Conservation (phyloP, 129 eudicot genomes). For the Chrysanthemum makinoi region DNA sequence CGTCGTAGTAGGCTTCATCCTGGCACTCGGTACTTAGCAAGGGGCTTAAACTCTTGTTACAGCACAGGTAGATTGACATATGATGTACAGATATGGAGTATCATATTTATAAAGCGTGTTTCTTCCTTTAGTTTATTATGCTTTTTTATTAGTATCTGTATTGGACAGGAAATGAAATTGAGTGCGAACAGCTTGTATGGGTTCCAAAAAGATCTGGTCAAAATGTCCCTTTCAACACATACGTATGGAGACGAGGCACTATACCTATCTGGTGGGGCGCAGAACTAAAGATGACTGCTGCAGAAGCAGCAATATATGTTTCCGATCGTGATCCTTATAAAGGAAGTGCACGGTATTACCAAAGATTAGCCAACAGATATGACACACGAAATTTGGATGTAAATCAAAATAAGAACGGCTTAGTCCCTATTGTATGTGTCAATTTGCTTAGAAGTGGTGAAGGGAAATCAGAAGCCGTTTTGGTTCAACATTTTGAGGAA, state of each 20-base stretch:
- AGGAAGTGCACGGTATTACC: constrained; percentile 83
- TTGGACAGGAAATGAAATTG: constrained; percentile 79
- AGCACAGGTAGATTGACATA: constrained; percentile 59
- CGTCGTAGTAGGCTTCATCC: constrained; percentile 98
- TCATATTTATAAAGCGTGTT: not conserved
- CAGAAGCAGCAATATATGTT: constrained; percentile 93
- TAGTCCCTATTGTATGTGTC: constrained; percentile 78
- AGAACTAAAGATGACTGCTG: constrained; percentile 84
- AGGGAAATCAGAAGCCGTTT: constrained; percentile 84
- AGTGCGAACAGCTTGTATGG: constrained; percentile 96
- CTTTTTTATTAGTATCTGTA: not conserved
- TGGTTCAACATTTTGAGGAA: constrained; percentile 91
- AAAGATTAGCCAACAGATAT: constrained; percentile 78
- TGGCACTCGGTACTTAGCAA: constrained; percentile 91
- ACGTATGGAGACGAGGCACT: constrained; percentile 89
- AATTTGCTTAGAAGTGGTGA: constrained; percentile 79
- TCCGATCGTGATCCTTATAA: constrained; percentile 77
- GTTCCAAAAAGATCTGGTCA: constrained; percentile 63
- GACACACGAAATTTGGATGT: constrained; percentile 50
- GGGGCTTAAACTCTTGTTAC: constrained; percentile 83
- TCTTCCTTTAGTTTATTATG: constrained; percentile 10
- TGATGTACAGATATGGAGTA: not conserved
- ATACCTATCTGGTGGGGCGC: constrained; percentile 99
- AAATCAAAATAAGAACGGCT: constrained; percentile 52
- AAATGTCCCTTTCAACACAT: constrained; percentile 80